Base-by-base conservation (phyloP, 352 stramenopile species). In the Phytophthora brassicae region DNA sequence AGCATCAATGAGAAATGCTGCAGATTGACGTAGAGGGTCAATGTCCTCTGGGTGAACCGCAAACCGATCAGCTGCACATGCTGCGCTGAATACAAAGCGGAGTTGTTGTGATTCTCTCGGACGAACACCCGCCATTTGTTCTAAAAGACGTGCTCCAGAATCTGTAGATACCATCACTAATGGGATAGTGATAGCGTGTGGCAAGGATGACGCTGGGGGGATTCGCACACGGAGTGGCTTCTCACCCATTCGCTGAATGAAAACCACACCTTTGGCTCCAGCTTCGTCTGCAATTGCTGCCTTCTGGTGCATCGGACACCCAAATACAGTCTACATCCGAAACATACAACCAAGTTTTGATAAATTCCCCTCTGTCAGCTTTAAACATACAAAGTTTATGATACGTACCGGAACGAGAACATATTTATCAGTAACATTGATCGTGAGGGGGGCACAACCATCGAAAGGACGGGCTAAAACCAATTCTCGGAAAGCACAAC, bases 91-190 rank as follows among this genome's bases (percentile, higher is more conserved):
- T 22, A 86, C 77, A 29, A 87, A 86, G 20, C 79, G 77, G 16
- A 89, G 53, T 29, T 73, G 71, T 24, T 78, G 64, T 11, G 26
- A 64, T 44, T 84, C 61, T 16, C 43, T 53, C 9, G 68, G 68
- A 6, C 69, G 72, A 0, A 68, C 66, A 23, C 35, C 54, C 28
- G 38, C 52, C 61, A 88, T 68, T 43, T 68, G 64, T 31, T 82
- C 69, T 4, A 85, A 42, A 12, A 86, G 70, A 6, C 68, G 73
- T 13, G 63, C 64, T 33, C 84, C 84, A 17, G 84, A 85, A 58
- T 85, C 74, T 19, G 56, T 70, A n/a, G 81, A 81, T 33, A 91
- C 64, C 81, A 91, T 91, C 22, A 85, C 79, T 26, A 93, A 56
- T 2, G 81, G 78, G 16, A 89, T 64, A 3, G 46, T 43, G 22